Evolutionary conservation across 305 asterid species (phyloP), one percentile per base, ranked within the genome.

Genomic region (Rubia peregrina): DNA sequence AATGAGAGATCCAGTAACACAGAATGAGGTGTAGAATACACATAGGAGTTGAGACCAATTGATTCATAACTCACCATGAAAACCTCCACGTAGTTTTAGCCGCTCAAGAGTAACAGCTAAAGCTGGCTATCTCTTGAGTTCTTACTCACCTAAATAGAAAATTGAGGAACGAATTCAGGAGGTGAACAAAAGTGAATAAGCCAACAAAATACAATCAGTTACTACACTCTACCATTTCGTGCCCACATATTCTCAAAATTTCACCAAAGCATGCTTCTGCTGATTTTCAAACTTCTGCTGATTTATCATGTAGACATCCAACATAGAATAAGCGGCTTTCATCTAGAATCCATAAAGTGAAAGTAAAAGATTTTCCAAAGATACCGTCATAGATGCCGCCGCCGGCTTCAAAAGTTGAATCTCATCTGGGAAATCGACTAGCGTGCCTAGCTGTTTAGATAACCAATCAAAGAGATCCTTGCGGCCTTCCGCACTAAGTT

Each of bases 231-330:
- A 95, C 99, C 98, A 80, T 78, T 82, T 92, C 99, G 69, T 84
- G 95, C 67, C 99, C 99, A 78, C 99, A 92, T 75, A 92, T 89
- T 84, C 96, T 86, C 79, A 92, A 57, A 70, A 95, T 79, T 80
- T 92, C 98, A 83, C 77, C 82, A 78, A 95, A 92, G 84, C 91
- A 95, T 33, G 85, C 78, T 87, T 95, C 99, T 51, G 99, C 98
- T 59, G 97, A 95, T 81, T 92, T 92, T 78, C 99, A 96, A 77
- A 95, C 99, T 85, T 95, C 99, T 30, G 95, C 98, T 43, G 99
- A 92, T 83, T 95, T 95, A 81, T 95, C 99, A 98, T 95, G 83
- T 60, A 63, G 59, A 72, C 53, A 19, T 22, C 30, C 56, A 61
- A 60, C 21, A 56, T 59, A 53, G 63, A 57, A 56, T 56, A 44